phyloP scores from a whole-genome alignment of 2,329 filamentous ascomycete species.

The Colletotrichum horii region DNA sequence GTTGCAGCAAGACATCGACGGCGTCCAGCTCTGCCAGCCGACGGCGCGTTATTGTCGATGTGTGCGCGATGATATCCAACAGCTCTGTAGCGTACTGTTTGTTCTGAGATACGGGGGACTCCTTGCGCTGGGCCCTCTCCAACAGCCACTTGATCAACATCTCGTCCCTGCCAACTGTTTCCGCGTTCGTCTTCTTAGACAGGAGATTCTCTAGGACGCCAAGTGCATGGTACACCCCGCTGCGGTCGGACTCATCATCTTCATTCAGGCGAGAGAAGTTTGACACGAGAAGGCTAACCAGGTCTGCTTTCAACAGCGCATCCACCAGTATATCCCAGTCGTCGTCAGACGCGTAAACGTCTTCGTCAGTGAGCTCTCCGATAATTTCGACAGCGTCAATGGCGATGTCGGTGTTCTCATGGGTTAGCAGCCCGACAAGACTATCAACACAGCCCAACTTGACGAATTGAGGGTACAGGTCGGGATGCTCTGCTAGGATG shows the following conservation, averaged over 20 bases:
- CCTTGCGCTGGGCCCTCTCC: conserved; percentile 71
- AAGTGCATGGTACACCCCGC: conserved; percentile 86
- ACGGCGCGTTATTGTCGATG: conserved; percentile 68
- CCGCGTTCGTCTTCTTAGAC: conserved; percentile 70
- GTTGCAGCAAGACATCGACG: conserved; percentile 80
- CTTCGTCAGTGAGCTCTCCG: conserved; percentile 90
- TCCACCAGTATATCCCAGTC: conserved; percentile 82
- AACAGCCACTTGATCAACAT: conserved; percentile 79
- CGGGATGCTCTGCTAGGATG: conserved; percentile 84
- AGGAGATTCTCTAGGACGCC: conserved; percentile 85
- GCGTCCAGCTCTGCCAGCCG: conserved; percentile 71
- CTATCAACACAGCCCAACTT: conserved; percentile 75
- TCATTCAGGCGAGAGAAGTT: conserved; percentile 86
- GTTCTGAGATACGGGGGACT: conserved; percentile 79
- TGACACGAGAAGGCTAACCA: conserved; percentile 75
- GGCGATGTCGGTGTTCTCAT: conserved; percentile 97
- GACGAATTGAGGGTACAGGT: conserved; percentile 81
- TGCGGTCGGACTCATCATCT: conserved; percentile 71
- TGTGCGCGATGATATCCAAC: conserved; percentile 85
- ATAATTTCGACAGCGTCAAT: conserved; percentile 91
- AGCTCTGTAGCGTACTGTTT: conserved; percentile 95
- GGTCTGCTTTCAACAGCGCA: conserved; percentile 69
- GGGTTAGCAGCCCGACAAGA: conserved; percentile 81
- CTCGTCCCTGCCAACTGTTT: conserved; percentile 73
- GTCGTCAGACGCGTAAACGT: conserved; percentile 79